Percentiles rank a stretch among this genome's conserved stretches.
Evolutionary conservation across 140 eudicot species (phyloP).

Genomic region (Senecio squalidus): DNA sequence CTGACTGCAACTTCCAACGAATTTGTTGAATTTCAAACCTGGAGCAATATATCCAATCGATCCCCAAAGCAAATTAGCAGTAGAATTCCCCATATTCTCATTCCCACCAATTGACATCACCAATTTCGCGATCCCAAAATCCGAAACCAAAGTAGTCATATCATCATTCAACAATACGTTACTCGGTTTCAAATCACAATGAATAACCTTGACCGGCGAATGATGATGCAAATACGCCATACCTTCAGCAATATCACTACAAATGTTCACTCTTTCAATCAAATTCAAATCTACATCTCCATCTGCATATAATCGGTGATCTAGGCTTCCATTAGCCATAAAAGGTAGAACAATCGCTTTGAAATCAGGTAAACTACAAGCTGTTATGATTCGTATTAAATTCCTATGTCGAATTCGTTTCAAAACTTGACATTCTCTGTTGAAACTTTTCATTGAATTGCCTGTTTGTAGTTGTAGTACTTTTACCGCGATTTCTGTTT

Average conservation of each 20-base stretch:
- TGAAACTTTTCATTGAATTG: slow-evolving; percentile 44
- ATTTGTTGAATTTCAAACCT: slow-evolving; percentile 29
- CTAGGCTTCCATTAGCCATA: slow-evolving; percentile 63
- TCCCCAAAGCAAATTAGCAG: slow-evolving; percentile 48
- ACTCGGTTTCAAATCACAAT: slow-evolving; percentile 70
- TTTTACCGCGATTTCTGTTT: slow-evolving; percentile 52
- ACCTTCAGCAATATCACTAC: slow-evolving; percentile 67
- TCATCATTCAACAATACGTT: slow-evolving; percentile 57
- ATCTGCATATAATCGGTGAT: slow-evolving; percentile 38
- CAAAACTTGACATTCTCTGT: slow-evolving; percentile 60
- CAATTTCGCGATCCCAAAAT: slow-evolving; percentile 56
- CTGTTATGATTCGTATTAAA: no score
- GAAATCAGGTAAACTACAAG: slow-evolving; percentile 60
- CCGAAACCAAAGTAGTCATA: slow-evolving; percentile 55
- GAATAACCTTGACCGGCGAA: slow-evolving; percentile 58
- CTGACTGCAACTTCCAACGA: no score
- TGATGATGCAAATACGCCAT: slow-evolving; percentile 69
- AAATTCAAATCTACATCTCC: slow-evolving; percentile 35
- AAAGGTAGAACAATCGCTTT: slow-evolving; percentile 58
- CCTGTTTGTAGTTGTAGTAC: slow-evolving; percentile 53
- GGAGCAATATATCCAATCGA: no score
- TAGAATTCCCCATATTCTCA: slow-evolving; percentile 40
- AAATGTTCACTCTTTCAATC: slow-evolving; percentile 44
- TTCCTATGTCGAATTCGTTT: slow-evolving; percentile 55
- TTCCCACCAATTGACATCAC: slow-evolving; percentile 36